These are phyloP conservation scores for Penicillium paneum DNA, from an alignment of 2,329 filamentous ascomycete genomes.

Conservation along the genomic window DNA sequence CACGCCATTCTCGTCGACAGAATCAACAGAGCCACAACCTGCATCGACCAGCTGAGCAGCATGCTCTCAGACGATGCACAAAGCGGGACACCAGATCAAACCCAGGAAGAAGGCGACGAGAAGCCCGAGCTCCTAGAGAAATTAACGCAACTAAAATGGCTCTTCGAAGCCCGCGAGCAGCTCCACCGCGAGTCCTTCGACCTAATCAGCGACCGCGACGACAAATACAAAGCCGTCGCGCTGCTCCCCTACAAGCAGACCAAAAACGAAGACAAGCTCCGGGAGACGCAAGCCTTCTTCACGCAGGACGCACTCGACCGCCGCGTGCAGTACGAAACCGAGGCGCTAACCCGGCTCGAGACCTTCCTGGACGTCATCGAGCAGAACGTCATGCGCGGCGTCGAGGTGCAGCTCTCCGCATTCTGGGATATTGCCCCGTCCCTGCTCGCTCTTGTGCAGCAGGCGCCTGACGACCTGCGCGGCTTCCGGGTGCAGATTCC, in stretches of 20 bases:
- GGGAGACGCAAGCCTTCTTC: constrained; percentile 79
- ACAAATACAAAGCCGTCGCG: constrained; percentile 81
- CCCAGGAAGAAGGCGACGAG: constrained; percentile 93
- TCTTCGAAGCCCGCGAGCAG: constrained; percentile 89
- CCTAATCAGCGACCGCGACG: constrained; percentile 77
- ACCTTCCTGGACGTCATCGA: constrained; percentile 78
- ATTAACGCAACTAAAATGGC: constrained; percentile 91
- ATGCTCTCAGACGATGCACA: constrained; percentile 71
- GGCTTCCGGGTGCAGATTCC: constrained; percentile 76
- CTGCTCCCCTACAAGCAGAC: constrained; percentile 73
- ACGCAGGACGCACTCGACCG: constrained; percentile 71
- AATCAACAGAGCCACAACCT: constrained; percentile 67
- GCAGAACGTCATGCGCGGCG: constrained; percentile 78
- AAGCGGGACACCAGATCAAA: constrained; percentile 69
- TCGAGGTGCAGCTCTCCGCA: constrained; percentile 85
- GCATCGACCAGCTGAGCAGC: constrained; percentile 71
- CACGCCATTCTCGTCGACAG: constrained; percentile 75
- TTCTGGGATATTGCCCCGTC: constrained; percentile 98
- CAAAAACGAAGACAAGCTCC: constrained; percentile 73
- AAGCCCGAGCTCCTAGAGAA: constrained; percentile 92
- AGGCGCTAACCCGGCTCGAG: constrained; percentile 68
- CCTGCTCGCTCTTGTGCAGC: constrained; percentile 72
- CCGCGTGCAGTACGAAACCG: constrained; percentile 66
- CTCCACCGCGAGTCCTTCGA: constrained; percentile 84
- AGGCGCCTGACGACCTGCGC: constrained; percentile 60